phyloP scores from a whole-genome alignment of 208 protist genomes.

The Borovskyia barvae region DNA sequence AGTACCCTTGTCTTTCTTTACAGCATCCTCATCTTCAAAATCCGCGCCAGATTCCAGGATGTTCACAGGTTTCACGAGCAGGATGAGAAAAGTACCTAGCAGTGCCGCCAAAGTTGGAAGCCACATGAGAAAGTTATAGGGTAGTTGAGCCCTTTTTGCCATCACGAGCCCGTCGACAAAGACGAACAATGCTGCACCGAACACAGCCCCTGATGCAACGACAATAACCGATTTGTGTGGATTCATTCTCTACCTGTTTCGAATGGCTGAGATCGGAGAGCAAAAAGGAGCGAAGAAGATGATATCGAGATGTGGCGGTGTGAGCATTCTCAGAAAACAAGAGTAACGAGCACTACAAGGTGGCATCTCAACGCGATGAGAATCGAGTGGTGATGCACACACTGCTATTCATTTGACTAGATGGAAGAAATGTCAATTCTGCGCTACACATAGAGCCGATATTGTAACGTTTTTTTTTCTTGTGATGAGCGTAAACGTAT shows the following conservation, averaged over 20 bases:
- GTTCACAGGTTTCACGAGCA: conserved; percentile 39
- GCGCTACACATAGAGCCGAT: too few species aligned
- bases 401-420: too few species aligned
- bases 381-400: too few species aligned
- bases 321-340: neutral
- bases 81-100: conserved; percentile 48
- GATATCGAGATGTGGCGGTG: neutral
- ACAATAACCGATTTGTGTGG: neutral
- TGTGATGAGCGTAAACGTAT: too few species aligned
- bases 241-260: too few species aligned
- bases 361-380: too few species aligned
- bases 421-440: too few species aligned
- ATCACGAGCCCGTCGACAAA: conserved; percentile 64
- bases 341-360: conserved; percentile 2
- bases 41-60: conserved; percentile 21
- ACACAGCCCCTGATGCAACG: conserved; percentile 35
- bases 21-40: conserved; percentile 30
- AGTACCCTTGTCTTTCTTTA: conserved; percentile 37
- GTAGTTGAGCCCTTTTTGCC: conserved; percentile 24
- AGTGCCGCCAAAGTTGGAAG: conserved; percentile 42
- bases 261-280: neutral
- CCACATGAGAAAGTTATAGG: conserved; percentile 80
- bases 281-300: too few species aligned
- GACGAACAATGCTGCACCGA: conserved; percentile 34
- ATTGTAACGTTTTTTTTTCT: too few species aligned